Evolutionary conservation across 1,139 yeast species (phyloP).

Genomic region (Debaryomyces psychrophilus): DNA sequence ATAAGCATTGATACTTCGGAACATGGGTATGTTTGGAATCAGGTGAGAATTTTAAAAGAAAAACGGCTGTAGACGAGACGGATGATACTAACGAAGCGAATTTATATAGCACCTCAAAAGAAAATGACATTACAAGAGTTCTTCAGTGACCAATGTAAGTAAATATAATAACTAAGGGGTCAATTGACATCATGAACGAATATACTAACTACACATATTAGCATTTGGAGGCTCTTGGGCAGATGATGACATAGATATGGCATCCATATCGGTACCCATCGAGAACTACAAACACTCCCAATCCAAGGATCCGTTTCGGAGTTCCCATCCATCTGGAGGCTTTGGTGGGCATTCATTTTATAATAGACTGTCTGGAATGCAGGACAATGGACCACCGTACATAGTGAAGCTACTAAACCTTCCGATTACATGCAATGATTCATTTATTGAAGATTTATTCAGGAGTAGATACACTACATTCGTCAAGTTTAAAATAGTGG

Average conservation of each 20-base stretch:
- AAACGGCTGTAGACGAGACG: neutral
- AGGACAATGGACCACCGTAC: conserved; percentile 54
- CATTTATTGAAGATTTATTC: conserved; percentile 47
- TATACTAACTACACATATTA: conserved; percentile 26
- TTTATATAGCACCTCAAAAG: conserved; percentile 36
- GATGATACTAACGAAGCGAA: conserved; percentile 17
- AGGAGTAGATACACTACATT: conserved; percentile 44
- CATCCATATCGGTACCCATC: conserved; percentile 64
- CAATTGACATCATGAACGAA: neutral
- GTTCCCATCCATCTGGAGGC: conserved; percentile 11
- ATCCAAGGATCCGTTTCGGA: conserved; percentile 12
- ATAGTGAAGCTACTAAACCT: conserved; percentile 57
- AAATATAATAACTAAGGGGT: conserved; percentile 8
- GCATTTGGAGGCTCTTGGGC: conserved; percentile 73
- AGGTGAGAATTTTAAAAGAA: neutral
- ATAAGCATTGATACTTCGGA: conserved; percentile 1
- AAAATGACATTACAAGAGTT: conserved; percentile 59
- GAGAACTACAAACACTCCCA: conserved; percentile 27
- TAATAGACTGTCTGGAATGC: conserved; percentile 1
- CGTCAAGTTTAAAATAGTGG: conserved; percentile 45
- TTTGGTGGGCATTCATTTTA: conserved; percentile 5
- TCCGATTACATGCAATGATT: conserved; percentile 45
- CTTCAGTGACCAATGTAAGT: conserved; percentile 55
- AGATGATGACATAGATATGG: conserved; percentile 72
- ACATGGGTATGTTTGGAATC: conserved; percentile 9